phyloP scores from a whole-genome alignment of 2,329 filamentous ascomycete species.

The Juglanconis juglandina region DNA sequence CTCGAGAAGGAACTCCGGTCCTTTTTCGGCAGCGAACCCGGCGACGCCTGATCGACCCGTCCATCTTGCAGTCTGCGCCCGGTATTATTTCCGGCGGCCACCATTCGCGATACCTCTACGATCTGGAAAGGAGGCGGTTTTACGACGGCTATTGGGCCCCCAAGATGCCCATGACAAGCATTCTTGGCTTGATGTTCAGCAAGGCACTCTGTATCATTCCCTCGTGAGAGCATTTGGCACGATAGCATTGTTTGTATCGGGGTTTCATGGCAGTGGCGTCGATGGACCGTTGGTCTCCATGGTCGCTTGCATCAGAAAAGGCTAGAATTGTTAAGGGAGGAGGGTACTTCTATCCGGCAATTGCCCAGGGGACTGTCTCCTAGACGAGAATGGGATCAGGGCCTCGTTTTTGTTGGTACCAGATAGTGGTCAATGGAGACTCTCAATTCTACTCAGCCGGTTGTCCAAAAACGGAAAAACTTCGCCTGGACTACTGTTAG shows the following conservation, averaged over 20 bases:
- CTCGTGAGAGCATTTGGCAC: conserved; percentile 9
- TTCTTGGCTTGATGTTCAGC: not conserved
- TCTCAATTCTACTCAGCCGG: not conserved
- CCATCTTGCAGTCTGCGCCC: no score
- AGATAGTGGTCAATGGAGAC: not conserved
- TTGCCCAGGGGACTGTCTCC: not conserved
- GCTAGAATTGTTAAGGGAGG: not conserved
- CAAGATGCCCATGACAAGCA: not conserved
- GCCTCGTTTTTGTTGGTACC: not conserved
- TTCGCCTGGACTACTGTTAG: no score
- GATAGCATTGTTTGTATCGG: conserved; percentile 8
- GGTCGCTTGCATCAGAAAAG: not conserved
- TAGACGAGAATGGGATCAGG: not conserved
- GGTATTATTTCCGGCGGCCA: not conserved
- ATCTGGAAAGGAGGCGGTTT: not conserved
- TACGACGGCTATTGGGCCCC: not conserved
- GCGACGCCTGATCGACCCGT: conserved; percentile 1
- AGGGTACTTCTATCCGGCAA: not conserved
- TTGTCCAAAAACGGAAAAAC: no score
- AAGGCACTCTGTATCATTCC: not conserved
- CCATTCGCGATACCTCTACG: not conserved
- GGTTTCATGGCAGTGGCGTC: conserved; percentile 1
- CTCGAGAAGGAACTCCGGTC: conserved; percentile 66
- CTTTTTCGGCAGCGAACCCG: conserved; percentile 54
- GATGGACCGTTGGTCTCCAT: not conserved